phyloP scores from a whole-genome alignment of 208 protist species.

The Wallacemonas rigidus region DNA sequence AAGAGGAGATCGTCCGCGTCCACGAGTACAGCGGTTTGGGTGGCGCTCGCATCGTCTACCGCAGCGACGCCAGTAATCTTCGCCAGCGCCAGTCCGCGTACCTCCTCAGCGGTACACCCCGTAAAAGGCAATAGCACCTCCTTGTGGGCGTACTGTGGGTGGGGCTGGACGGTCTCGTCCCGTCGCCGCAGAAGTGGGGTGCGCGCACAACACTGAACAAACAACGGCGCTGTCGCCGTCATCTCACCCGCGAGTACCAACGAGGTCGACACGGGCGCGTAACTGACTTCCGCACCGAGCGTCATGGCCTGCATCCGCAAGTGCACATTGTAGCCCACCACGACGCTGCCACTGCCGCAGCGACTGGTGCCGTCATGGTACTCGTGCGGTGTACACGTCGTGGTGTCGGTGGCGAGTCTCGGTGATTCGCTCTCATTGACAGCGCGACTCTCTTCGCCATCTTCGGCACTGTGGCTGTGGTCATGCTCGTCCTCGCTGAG shows the following conservation, averaged over 20 bases:
- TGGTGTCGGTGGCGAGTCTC: too few species aligned
- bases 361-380: too few species aligned
- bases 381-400: too few species aligned
- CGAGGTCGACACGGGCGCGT: constrained; percentile 59
- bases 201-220: constrained; percentile 67
- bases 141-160: constrained; percentile 24
- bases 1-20: constrained; percentile 14
- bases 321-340: constrained; percentile 40
- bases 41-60: background rate
- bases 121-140: constrained; percentile 55
- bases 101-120: constrained; percentile 33
- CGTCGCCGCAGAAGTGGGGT: constrained; percentile 36
- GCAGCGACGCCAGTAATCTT: constrained; percentile 9
- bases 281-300: constrained; percentile 73
- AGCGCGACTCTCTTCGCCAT: too few species aligned
- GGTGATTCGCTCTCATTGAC: too few species aligned
- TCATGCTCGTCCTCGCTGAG: background rate
- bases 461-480: too few species aligned
- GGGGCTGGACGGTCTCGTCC: constrained; percentile 31
- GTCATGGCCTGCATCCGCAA: constrained; percentile 72
- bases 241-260: constrained; percentile 77
- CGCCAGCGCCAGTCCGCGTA: constrained; percentile 24
- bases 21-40: background rate
- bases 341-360: background rate
- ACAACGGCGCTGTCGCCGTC: constrained; percentile 63